phyloP scores from a whole-genome alignment of 2,329 filamentous ascomycete species.

The Cylindrodendrum hubeiense region DNA sequence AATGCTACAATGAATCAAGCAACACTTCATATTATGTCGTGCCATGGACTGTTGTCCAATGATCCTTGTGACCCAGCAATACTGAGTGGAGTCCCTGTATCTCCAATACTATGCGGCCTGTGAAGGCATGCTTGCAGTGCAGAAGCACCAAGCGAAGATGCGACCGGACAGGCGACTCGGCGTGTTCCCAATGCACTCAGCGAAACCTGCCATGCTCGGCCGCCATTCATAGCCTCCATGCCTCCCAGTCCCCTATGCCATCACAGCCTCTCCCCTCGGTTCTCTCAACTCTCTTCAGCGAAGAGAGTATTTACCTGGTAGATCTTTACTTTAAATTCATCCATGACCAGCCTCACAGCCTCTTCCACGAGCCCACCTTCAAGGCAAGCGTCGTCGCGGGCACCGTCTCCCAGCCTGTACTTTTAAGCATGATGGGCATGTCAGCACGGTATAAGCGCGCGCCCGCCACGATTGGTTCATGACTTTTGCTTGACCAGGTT shows the following conservation, averaged over 20 bases:
- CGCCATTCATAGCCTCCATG: not conserved
- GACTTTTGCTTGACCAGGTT: not conserved
- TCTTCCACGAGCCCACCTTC: conserved; percentile 37
- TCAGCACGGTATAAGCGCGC: conserved; percentile 31
- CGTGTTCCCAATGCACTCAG: conserved; percentile 31
- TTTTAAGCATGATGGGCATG: conserved; percentile 38
- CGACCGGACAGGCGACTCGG: conserved; percentile 3
- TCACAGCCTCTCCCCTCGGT: not conserved
- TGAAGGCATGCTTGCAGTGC: conserved; percentile 35
- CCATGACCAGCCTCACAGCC: conserved; percentile 39
- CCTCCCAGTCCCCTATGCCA: not conserved
- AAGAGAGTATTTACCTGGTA: conserved; percentile 28
- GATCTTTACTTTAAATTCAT: conserved; percentile 39
- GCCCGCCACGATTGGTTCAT: not conserved
- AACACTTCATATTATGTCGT: too few species aligned
- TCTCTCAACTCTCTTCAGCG: not conserved
- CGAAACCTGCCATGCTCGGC: conserved; percentile 32
- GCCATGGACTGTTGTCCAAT: too few species aligned
- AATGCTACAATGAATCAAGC: too few species aligned
- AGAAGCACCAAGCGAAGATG: conserved; percentile 37
- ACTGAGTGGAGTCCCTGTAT: too few species aligned
- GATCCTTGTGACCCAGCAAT: too few species aligned
- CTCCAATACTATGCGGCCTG: conserved; percentile 31
- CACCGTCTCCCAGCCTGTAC: conserved; percentile 26
- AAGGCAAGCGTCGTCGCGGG: conserved; percentile 26